A percentile compares a stretch with the other conserved stretches of the same genome.
phyloP scores from a whole-genome alignment of 441 rosid genomes.

The Pelargonium cotyledonis region DNA sequence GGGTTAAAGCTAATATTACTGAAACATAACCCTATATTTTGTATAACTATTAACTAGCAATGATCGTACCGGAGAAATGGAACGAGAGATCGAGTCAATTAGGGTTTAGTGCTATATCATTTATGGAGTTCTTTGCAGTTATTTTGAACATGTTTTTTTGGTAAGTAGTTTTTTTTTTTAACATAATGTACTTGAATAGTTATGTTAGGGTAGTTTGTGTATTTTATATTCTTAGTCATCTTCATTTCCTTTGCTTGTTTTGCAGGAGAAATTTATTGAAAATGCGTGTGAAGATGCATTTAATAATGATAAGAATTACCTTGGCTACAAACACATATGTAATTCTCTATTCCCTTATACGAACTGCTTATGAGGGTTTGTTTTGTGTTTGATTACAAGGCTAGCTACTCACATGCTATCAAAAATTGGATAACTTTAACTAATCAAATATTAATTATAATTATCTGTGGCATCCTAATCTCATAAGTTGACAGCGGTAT shows the following conservation, averaged over 20 bases:
- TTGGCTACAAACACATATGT: slow-evolving; percentile 73
- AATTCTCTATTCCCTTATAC: slow-evolving; percentile 12
- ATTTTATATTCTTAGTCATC: not conserved
- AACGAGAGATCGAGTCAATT: not conserved
- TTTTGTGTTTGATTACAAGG: not conserved
- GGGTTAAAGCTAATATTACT: not conserved
- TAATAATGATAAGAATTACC: slow-evolving; percentile 50
- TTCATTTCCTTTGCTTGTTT: slow-evolving; percentile 10
- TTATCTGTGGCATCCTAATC: not conserved
- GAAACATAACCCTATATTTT: too few species aligned
- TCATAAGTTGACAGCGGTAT: not conserved
- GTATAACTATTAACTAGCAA: too few species aligned
- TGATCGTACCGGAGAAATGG: not conserved
- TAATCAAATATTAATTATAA: not conserved
- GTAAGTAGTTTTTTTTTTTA: not conserved
- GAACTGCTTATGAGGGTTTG: not conserved
- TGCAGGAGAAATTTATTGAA: slow-evolving; percentile 74
- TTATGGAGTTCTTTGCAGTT: slow-evolving; percentile 1
- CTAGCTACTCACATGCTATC: not conserved
- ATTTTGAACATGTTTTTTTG: not conserved
- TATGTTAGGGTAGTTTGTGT: not conserved
- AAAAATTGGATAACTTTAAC: not conserved
- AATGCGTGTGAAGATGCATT: slow-evolving; percentile 61
- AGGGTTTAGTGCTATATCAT: not conserved
- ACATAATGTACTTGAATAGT: not conserved